Evolutionary conservation across 2,329 filamentous ascomycete genomes (phyloP).

Genomic region (Orbilia oligospora): DNA sequence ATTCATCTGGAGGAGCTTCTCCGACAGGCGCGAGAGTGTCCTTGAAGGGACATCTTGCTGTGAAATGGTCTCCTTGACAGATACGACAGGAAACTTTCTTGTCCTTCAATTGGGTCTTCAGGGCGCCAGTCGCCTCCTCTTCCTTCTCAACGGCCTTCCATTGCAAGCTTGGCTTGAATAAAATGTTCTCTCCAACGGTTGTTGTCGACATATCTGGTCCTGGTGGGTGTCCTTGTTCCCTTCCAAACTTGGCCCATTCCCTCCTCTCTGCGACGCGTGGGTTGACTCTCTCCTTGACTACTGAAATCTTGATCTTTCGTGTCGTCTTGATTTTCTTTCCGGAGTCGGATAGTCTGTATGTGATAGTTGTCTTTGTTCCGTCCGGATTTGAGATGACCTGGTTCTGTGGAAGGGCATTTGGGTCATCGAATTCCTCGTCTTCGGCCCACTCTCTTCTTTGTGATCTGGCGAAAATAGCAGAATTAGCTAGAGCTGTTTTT

Average conservation of each 20-base stretch:
- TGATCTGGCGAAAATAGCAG: constrained; percentile 20
- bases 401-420: constrained; percentile 85
- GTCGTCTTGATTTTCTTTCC: constrained; percentile 98
- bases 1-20: constrained; percentile 65
- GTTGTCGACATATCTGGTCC: constrained; percentile 92
- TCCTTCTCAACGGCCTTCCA: constrained; percentile 92
- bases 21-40: constrained; percentile 78
- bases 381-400: constrained; percentile 97
- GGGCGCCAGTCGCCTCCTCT: constrained; percentile 79
- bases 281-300: constrained; percentile 94
- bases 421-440: constrained; percentile 86
- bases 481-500: constrained; percentile 46
- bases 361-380: constrained; percentile 95
- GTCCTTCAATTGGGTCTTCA: constrained; percentile 91
- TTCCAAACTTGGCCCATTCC: constrained; percentile 92
- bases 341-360: constrained; percentile 90
- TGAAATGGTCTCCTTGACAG: constrained; percentile 99
- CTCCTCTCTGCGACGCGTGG: constrained; percentile 95
- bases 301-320: constrained; percentile 91
- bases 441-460: constrained; percentile 85
- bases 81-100: constrained; percentile 99
- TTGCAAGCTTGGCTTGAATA: constrained; percentile 92
- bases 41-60: constrained; percentile 98
- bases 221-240: constrained; percentile 84
- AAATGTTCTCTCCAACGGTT: constrained; percentile 95